Evolutionary conservation across 179 eudicot species (phyloP), one percentile per base, ranked within the genome.

Genomic region (Spinacia oleracea): DNA sequence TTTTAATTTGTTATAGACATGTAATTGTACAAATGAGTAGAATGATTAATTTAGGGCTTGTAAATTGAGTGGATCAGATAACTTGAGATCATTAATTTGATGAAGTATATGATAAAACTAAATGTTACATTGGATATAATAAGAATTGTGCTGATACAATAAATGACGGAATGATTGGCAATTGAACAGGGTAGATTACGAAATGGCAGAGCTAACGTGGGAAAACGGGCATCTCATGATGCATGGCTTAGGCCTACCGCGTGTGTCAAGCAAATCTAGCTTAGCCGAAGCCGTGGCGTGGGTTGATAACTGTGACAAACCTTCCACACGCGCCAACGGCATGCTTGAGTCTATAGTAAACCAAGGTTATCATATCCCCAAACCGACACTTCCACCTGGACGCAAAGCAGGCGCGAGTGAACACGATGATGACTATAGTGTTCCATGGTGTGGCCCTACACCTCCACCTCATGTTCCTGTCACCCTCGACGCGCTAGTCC

Each of bases 141-240:
- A n/a, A n/a, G n/a, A n/a, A n/a, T n/a, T n/a, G n/a, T n/a, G n/a
- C n/a, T n/a, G n/a, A n/a, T n/a, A n/a, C n/a, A 29, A 29, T 31
- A 10, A 46, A 15, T 50, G 10, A 0, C 25, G 23, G 25, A 35
- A 40, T n/a, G 16, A 70, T 48, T 76, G 65, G 1, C 21, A 71
- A 50, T n/a, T n/a, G n/a, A n/a, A n/a, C 79, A 93, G 95, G 87
- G 78, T 87, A 70, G 94, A 90, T 58, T 89, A 91, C 45, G 97
- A 92, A 71, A 88, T 91, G 84, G 90, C 97, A 0, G 98, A 93
- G 82, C 78, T 93, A 40, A 85, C 89, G 38, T 93, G 98, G 98
- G 89, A 93, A 77, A 93, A 93, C 75, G 98, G 97, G n/a, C 97
- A 93, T 40, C 34, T 90, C 32, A 82, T 89, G 2, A 85, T 90